These are phyloP conservation scores for Pythium aquatile DNA, from an alignment of 352 stramenopile species.

Conservation along the genomic window DNA sequence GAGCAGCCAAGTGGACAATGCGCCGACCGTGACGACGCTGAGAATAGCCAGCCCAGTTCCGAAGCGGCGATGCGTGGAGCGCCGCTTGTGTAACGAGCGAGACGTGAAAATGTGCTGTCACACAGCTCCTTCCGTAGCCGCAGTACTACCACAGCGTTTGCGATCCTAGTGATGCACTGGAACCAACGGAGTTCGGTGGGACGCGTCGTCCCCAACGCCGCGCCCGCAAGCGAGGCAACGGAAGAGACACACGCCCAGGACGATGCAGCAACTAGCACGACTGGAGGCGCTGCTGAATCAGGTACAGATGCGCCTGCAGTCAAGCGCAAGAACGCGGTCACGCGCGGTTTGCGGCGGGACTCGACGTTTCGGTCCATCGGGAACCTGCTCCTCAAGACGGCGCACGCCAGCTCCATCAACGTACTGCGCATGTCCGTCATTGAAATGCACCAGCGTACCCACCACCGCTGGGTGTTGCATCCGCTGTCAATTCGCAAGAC, in stretches of 20 bases:
- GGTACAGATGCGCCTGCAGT: not conserved
- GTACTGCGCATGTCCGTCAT: slow-evolving; percentile 65
- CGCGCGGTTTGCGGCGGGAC: slow-evolving; percentile 19
- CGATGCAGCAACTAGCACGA: not conserved
- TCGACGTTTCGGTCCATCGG: slow-evolving; percentile 30
- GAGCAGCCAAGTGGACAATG: too few relatives aligned
- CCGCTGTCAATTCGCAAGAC: slow-evolving; percentile 50
- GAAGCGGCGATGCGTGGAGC: not conserved
- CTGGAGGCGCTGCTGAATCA: too few relatives aligned
- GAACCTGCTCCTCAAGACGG: slow-evolving; percentile 27
- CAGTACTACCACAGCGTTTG: not conserved
- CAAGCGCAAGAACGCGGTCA: slow-evolving; percentile 25
- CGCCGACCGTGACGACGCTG: not conserved
- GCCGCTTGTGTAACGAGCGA: not conserved
- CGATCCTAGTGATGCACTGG: not conserved
- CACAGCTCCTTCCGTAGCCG: not conserved
- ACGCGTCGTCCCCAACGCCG: not conserved
- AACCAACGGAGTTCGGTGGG: not conserved
- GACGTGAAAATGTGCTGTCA: not conserved
- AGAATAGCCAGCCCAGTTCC: not conserved
- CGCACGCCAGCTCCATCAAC: slow-evolving; percentile 34
- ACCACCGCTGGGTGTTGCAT: slow-evolving; percentile 54
- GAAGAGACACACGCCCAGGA: not conserved
- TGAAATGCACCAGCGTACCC: slow-evolving; percentile 49
- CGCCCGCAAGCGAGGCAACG: not conserved